phyloP scores from a whole-genome alignment of 805 yeast species.

The Kodamaea kakaduensis region DNA sequence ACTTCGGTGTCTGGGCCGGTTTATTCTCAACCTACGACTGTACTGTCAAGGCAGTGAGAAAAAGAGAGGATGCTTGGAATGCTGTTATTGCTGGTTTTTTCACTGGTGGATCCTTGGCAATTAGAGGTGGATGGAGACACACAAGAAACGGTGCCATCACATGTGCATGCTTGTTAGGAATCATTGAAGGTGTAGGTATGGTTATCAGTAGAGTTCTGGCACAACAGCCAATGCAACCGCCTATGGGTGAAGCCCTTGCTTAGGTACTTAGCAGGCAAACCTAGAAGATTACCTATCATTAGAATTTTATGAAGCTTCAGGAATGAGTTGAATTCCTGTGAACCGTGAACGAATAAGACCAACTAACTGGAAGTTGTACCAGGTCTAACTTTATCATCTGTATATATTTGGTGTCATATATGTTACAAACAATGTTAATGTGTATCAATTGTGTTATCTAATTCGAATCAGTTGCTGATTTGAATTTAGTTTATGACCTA shows the following conservation, averaged over 20 bases:
- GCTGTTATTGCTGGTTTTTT: constrained; percentile 97
- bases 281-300: too few species aligned
- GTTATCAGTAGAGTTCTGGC: constrained; percentile 91
- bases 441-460: too few species aligned
- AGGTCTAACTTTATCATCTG: not conserved
- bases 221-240: constrained; percentile 53
- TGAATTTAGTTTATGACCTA: too few species aligned
- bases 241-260: constrained; percentile 33
- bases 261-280: too few species aligned
- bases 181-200: constrained; percentile 97
- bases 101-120: constrained; percentile 96
- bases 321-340: too few species aligned
- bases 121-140: constrained; percentile 98
- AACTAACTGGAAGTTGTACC: constrained; percentile 1
- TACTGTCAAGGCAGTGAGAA: constrained; percentile 89
- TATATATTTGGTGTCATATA: constrained; percentile 1
- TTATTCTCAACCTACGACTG: constrained; percentile 94
- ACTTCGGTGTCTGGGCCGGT: constrained; percentile 99
- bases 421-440: not conserved
- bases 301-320: too few species aligned
- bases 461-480: too few species aligned
- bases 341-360: too few species aligned
- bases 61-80: constrained; percentile 98
- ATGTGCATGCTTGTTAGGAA: constrained; percentile 95
- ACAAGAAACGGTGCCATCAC: constrained; percentile 94